Evolutionary conservation across 192 early-diverging fungal species (phyloP).

Genomic region (Coemansia sp.): DNA sequence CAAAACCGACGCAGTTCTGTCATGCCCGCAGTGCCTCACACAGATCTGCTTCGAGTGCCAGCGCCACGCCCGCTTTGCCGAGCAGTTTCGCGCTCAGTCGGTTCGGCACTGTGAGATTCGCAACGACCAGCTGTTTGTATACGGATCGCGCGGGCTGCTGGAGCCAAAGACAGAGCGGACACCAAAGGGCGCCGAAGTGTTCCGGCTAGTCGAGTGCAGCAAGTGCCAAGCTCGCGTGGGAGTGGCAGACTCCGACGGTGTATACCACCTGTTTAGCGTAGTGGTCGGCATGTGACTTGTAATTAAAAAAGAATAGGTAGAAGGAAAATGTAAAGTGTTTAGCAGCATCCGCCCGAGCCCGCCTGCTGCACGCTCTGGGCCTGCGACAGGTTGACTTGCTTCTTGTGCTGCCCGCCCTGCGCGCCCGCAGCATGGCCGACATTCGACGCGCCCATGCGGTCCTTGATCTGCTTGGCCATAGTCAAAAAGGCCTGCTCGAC

Average conservation of each 20-base stretch:
- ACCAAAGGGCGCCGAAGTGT: background rate
- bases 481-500: conserved; percentile 99
- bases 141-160: conserved; percentile 12
- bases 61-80: conserved; percentile 17
- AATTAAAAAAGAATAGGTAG: background rate
- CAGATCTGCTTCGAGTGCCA: conserved; percentile 52
- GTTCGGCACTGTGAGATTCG: conserved; percentile 19
- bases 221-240: conserved; percentile 37
- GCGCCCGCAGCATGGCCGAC: conserved; percentile 1
- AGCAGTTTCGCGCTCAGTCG: conserved; percentile 37
- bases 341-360: conserved; percentile 44
- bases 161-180: background rate
- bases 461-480: conserved; percentile 99
- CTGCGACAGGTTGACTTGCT: conserved; percentile 49
- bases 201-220: conserved; percentile 25
- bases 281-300: conserved; percentile 6
- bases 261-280: conserved; percentile 45
- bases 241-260: conserved; percentile 18
- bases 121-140: conserved; percentile 11
- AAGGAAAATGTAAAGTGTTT: conserved; percentile 4
- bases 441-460: conserved; percentile 61
- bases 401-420: conserved; percentile 35
- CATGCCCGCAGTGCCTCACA: conserved; percentile 40
- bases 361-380: conserved; percentile 44
- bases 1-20: conserved; percentile 40